Base-by-base conservation (phyloP, 768 basidiomycete species). In the Boletales sp. region DNA sequence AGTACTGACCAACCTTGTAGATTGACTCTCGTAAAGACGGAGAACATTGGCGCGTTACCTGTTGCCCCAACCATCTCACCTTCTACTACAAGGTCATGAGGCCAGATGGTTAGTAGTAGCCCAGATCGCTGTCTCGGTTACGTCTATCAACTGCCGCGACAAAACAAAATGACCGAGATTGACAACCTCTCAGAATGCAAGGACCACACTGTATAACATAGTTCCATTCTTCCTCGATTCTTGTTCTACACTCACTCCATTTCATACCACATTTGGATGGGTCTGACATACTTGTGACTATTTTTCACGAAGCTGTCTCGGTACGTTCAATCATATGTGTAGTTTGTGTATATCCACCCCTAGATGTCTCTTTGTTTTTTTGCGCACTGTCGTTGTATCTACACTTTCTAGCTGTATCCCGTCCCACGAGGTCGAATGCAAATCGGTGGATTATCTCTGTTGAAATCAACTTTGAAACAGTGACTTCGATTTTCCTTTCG, bases 71-170 rank as follows among this genome's bases (percentile, higher is more conserved):
- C 55, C 18, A 44, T 48, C 13, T 40, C 59, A 8, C 39, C 53
- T 17, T 56, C 60, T 19, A 19, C 35, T 11, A 48, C 63, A 25
- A 59, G 40, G 39, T 18, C 51, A 19, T 67, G 51, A 65, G 6
- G 8, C 35, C 30, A 8, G 35, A 40, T 34, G n/a, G 43, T 44
- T 5, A 17, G 38, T 41, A 6, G n/a, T 28, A 28, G 25, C 25
- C 25, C 25, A 6, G 33, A 34, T 14, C 33, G 3, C 14, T 13
- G 33, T 4, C 33, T 13, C 11, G 33, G 33, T 14, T 34, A 12
- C 33, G 12, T 21, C 11, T 8, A 34, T 13, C 33, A 7, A 28
- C 25, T 28, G 5, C 25, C 7, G 25, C 25, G 25, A 28, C 5
- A 28, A 28, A 28, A 28, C 25, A 28, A 28, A 28, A 28, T 28